These are phyloP conservation scores for Monilinia aucupariae DNA, from an alignment of 2,329 filamentous ascomycete species.

Conservation along the genomic window DNA sequence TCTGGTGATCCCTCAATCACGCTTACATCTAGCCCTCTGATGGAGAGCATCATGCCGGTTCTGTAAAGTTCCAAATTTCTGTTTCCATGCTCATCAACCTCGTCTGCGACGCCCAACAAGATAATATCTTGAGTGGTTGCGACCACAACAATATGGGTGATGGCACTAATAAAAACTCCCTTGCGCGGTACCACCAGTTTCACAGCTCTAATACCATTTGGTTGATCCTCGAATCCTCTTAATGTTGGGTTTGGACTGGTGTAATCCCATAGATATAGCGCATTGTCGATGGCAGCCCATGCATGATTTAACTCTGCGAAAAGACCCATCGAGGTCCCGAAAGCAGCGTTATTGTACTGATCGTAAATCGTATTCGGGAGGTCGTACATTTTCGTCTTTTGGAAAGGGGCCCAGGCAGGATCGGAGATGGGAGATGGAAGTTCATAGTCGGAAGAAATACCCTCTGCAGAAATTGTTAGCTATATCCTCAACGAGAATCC, in stretches of 20 bases:
- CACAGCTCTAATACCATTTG: conserved; percentile 83
- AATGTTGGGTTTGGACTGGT: conserved; percentile 86
- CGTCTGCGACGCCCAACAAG: conserved; percentile 75
- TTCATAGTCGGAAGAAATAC: conserved; percentile 88
- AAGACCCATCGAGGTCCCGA: conserved; percentile 88
- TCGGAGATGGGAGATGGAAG: conserved; percentile 54
- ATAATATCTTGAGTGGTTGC: conserved; percentile 82
- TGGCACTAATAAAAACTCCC: conserved; percentile 80
- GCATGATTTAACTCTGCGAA: conserved; percentile 94
- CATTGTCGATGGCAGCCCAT: conserved; percentile 94
- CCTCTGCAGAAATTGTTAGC: conserved; percentile 50
- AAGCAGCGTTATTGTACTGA: conserved; percentile 81
- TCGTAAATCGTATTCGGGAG: conserved; percentile 91
- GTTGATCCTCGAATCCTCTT: conserved; percentile 85
- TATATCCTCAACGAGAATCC: conserved; percentile 26
- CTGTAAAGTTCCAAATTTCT: conserved; percentile 76
- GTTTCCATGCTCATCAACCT: conserved; percentile 60
- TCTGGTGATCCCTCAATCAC: conserved; percentile 71
- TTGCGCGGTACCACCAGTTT: conserved; percentile 78
- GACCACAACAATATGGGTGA: conserved; percentile 84
- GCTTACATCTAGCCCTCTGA: conserved; percentile 70
- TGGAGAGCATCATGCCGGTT: conserved; percentile 75
- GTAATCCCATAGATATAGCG: conserved; percentile 96
- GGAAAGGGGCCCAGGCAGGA: conserved; percentile 79
- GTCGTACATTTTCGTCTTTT: conserved; percentile 77